Evolutionary conservation across 495 filamentous ascomycete species (phyloP).

Genomic region (Penicillium soppii): DNA sequence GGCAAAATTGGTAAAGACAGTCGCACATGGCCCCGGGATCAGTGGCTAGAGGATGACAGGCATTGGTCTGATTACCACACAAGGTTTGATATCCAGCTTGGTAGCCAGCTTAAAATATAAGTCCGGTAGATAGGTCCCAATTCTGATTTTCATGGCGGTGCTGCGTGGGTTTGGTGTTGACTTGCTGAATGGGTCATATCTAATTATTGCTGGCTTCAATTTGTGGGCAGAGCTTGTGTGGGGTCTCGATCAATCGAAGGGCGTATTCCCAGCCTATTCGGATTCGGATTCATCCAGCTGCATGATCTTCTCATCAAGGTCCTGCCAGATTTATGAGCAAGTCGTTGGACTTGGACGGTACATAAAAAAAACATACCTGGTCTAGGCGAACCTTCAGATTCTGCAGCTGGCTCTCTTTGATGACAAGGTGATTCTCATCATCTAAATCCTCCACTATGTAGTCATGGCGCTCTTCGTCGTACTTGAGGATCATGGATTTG

Average conservation of each 20-base stretch:
- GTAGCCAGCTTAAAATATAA: too few relatives aligned
- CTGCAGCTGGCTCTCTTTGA: constrained; percentile 68
- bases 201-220: too few relatives aligned
- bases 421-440: constrained; percentile 64
- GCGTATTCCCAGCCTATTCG: constrained; percentile 26
- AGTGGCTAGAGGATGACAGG: too few relatives aligned
- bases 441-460: constrained; percentile 77
- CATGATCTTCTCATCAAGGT: constrained; percentile 55
- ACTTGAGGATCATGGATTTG: constrained; percentile 73
- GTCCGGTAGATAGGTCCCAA: too few relatives aligned
- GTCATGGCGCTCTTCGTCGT: constrained; percentile 65
- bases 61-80: too few relatives aligned
- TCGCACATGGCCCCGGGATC: too few relatives aligned
- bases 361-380: constrained; percentile 45
- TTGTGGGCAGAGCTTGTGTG: neutral
- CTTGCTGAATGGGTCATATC: too few relatives aligned
- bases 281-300: constrained; percentile 53
- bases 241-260: neutral
- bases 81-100: too few relatives aligned
- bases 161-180: too few relatives aligned
- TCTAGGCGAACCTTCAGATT: constrained; percentile 59
- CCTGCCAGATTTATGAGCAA: constrained; percentile 28
- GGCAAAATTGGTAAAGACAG: too few relatives aligned
- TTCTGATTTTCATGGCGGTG: too few relatives aligned
- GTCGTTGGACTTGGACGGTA: neutral